Conservation (phyloP, 805 yeast genomes). For the Saccharomycopsis lassenensis region DNA sequence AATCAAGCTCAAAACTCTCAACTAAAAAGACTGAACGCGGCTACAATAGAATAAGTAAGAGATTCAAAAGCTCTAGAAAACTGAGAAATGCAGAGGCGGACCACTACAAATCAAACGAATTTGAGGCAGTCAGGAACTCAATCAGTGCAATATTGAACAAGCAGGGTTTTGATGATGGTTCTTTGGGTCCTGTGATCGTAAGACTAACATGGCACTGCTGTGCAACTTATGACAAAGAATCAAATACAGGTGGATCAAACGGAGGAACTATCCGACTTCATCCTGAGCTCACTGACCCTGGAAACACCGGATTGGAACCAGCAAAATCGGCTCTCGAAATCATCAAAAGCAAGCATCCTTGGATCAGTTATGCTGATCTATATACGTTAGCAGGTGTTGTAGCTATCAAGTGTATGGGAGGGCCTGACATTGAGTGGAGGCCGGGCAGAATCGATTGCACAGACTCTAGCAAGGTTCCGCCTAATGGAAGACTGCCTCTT, state of each 20-base stretch:
- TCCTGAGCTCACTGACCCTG: slow-evolving; percentile 41
- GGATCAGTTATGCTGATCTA: slow-evolving; percentile 40
- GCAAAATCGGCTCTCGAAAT: slow-evolving; percentile 33
- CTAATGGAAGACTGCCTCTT: slow-evolving; percentile 41
- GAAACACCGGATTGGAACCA: slow-evolving; percentile 36
- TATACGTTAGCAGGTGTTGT: slow-evolving; percentile 42
- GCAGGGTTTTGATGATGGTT: slow-evolving; percentile 20
- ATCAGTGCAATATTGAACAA: slow-evolving; percentile 22
- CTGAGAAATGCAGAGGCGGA: neutral
- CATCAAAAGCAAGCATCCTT: slow-evolving; percentile 30
- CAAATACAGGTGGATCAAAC: slow-evolving; percentile 29
- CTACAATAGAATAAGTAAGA: too few relatives aligned
- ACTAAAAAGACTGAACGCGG: too few relatives aligned
- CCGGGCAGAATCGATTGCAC: slow-evolving; percentile 39
- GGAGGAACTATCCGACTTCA: slow-evolving; percentile 27
- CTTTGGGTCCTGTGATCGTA: slow-evolving; percentile 38
- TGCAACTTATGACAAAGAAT: slow-evolving; percentile 34
- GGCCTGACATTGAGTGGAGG: slow-evolving; percentile 37
- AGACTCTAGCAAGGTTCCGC: slow-evolving; percentile 28
- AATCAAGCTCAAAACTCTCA: too few relatives aligned
- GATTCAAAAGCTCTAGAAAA: neutral
- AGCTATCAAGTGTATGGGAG: slow-evolving; percentile 40
- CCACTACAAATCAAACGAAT: slow-evolving; percentile 22
- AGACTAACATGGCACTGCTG: slow-evolving; percentile 41
- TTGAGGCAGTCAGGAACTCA: slow-evolving; percentile 29